A percentile compares a stretch with the other conserved stretches of the same genome.
These are phyloP conservation scores for Penicillium flavigenum DNA, from an alignment of 495 filamentous ascomycete species.

Conservation along the genomic window DNA sequence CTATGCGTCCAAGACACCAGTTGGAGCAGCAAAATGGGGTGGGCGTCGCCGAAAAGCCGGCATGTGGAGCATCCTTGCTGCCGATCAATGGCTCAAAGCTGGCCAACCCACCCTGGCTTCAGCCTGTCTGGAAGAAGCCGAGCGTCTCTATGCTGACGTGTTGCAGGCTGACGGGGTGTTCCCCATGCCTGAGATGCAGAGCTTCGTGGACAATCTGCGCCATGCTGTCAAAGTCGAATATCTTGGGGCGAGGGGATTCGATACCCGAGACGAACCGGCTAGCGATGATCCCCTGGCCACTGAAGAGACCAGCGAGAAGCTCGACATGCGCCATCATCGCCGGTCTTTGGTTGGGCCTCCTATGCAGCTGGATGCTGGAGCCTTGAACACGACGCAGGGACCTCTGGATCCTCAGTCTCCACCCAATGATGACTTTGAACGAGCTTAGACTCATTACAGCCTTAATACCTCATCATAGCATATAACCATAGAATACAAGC, in stretches of 20 bases:
- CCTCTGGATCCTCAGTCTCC: conserved; percentile 30
- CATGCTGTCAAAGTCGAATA: conserved; percentile 57
- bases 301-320: conserved; percentile 63
- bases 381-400: conserved; percentile 30
- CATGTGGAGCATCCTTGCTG: conserved; percentile 82
- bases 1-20: conserved; percentile 69
- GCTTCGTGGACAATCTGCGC: conserved; percentile 60
- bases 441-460: conserved; percentile 32
- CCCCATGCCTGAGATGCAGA: conserved; percentile 54
- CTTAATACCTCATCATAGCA: background rate
- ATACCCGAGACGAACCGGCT: conserved; percentile 34
- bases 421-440: conserved; percentile 55
- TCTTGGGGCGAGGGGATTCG: conserved; percentile 39
- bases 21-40: conserved; percentile 64
- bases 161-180: conserved; percentile 57
- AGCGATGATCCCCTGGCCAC: conserved; percentile 37
- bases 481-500: no score
- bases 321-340: conserved; percentile 44
- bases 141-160: conserved; percentile 63
- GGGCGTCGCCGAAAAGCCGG: conserved; percentile 77
- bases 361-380: conserved; percentile 37
- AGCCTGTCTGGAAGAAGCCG: conserved; percentile 67
- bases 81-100: conserved; percentile 76
- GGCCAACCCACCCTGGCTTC: conserved; percentile 69
- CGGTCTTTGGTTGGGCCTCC: conserved; percentile 41